These are phyloP conservation scores for Noccaea caerulescens DNA, from an alignment of 345 rosid genomes.

Conservation along the genomic window DNA sequence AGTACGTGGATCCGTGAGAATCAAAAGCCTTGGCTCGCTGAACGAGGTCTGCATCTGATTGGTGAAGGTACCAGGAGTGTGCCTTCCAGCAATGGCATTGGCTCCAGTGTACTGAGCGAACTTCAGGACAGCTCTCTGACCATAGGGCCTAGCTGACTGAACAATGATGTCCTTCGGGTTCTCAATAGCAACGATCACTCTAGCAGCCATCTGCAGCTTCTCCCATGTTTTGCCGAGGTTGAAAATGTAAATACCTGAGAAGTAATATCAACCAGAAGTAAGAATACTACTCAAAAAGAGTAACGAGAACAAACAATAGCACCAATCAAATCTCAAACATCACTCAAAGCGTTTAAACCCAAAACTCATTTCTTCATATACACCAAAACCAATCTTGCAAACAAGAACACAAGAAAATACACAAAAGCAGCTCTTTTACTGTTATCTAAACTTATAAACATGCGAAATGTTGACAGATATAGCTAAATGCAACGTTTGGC, in stretches of 20 bases:
- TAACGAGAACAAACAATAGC: too few relatives aligned
- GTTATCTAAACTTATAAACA: not conserved
- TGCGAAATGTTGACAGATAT: not conserved
- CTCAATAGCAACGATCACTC: conserved; percentile 85
- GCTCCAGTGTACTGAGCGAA: conserved; percentile 95
- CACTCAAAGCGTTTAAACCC: too few relatives aligned
- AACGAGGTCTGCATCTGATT: conserved; percentile 92
- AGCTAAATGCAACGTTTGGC: not conserved
- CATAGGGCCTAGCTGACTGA: conserved; percentile 96
- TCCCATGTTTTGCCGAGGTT: conserved; percentile 97
- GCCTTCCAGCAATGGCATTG: conserved; percentile 98
- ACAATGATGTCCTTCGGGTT: conserved; percentile 93
- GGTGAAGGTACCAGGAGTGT: conserved; percentile 98
- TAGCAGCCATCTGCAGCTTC: conserved; percentile 81
- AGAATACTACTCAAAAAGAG: too few relatives aligned
- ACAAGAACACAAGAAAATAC: not conserved
- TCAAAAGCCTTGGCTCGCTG: conserved; percentile 83
- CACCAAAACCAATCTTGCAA: not conserved
- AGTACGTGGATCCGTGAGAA: conserved; percentile 96
- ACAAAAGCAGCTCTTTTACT: not conserved
- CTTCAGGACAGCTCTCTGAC: conserved; percentile 93
- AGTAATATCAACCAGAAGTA: too few relatives aligned
- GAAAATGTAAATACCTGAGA: conserved; percentile 77
- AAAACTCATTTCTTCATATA: not conserved
- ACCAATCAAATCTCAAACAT: too few relatives aligned